phyloP scores from a whole-genome alignment of 352 stramenopile genomes.

The Pythium rhizo-oryzae region DNA sequence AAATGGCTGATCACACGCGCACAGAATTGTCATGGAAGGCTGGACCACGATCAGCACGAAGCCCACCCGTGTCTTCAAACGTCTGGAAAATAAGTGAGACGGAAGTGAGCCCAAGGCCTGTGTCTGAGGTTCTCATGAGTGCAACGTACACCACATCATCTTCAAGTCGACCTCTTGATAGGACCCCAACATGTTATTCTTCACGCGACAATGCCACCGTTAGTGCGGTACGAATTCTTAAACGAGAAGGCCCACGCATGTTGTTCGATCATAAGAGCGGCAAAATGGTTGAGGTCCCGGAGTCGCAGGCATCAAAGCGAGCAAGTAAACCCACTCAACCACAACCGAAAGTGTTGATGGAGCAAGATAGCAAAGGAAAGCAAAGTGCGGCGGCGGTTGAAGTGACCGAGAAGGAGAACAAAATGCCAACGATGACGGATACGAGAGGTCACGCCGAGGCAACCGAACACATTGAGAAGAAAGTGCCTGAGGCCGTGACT shows the following conservation, averaged over 20 bases:
- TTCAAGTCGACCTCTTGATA: not conserved
- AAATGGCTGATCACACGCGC: not conserved
- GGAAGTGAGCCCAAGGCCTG: slow-evolving; percentile 10
- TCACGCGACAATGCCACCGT: not conserved
- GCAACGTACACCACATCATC: not conserved
- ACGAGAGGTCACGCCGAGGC: not conserved
- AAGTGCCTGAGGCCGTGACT: no score
- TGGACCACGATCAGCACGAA: not conserved
- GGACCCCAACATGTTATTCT: not conserved
- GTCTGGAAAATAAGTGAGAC: slow-evolving; percentile 27
- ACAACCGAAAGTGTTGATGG: not conserved
- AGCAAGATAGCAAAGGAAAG: not conserved
- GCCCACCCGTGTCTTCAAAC: not conserved
- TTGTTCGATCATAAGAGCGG: slow-evolving; percentile 76
- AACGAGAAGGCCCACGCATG: slow-evolving; percentile 59
- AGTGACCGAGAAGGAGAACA: not conserved
- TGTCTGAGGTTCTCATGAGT: not conserved
- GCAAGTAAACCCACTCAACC: not conserved
- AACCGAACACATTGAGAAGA: not conserved
- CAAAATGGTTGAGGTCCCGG: slow-evolving; percentile 50
- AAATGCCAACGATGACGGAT: not conserved
- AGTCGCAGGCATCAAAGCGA: slow-evolving; percentile 2
- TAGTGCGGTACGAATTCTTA: slow-evolving; percentile 50
- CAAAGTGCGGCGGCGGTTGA: not conserved
- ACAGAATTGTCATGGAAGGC: not conserved